Percentiles rank a stretch among this genome's conserved stretches.
Evolutionary conservation across 2,329 filamentous ascomycete genomes (phyloP).

Genomic region (Hymenoscyphus occultus): DNA sequence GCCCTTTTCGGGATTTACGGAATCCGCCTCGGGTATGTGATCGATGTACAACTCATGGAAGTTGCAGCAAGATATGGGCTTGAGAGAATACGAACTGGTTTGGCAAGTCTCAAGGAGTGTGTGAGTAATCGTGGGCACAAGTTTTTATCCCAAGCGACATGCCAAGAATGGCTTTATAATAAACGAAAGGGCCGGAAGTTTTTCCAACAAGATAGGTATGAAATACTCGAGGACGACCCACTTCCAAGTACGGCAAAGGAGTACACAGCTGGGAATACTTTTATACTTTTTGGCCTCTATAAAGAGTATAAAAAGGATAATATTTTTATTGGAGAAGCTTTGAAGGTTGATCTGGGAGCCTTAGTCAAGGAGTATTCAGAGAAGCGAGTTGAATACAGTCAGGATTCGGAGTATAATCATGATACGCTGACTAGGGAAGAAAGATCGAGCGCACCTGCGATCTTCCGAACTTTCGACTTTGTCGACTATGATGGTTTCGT

Average conservation of each 20-base stretch:
- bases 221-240: neutral
- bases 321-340: neutral
- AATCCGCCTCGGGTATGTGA: slow-evolving; percentile 43
- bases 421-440: neutral
- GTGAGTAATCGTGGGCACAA: neutral
- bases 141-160: neutral
- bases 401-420: neutral
- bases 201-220: neutral
- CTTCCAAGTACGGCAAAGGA: neutral
- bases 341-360: neutral
- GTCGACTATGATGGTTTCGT: neutral
- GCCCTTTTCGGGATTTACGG: slow-evolving; percentile 47
- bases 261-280: slow-evolving; percentile 2
- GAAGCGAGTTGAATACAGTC: neutral
- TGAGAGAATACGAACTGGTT: neutral
- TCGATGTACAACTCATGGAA: slow-evolving; percentile 57
- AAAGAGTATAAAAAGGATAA: neutral
- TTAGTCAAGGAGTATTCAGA: neutral
- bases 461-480: neutral
- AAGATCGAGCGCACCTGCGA: neutral
- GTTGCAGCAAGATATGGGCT: slow-evolving; percentile 36
- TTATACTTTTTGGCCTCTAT: neutral
- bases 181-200: neutral
- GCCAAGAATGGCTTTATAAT: neutral
- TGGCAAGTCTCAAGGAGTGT: neutral